These are phyloP conservation scores for Vaccinium vitisidaea DNA, from an alignment of 148 eudicot genomes.

Conservation along the genomic window DNA sequence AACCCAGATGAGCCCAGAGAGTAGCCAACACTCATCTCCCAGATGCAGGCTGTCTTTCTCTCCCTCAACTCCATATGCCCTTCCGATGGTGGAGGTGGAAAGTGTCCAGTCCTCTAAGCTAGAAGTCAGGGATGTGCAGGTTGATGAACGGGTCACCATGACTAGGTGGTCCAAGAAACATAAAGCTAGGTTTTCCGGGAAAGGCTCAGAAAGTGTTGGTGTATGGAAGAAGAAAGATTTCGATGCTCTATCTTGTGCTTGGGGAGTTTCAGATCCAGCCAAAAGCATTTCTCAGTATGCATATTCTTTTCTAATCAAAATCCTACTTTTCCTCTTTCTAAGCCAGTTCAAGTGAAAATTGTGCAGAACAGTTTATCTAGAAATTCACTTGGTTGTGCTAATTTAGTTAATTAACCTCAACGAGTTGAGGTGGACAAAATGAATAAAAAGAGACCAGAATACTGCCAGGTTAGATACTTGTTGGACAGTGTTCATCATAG, in stretches of 20 bases:
- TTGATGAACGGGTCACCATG: slow-evolving; percentile 77
- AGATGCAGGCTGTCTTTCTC: slow-evolving; percentile 48
- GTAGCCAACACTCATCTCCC: slow-evolving; percentile 61
- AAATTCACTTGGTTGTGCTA: slow-evolving; percentile 3
- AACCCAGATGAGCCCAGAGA: slow-evolving; percentile 86
- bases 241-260: slow-evolving; percentile 50
- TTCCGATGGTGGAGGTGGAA: slow-evolving; percentile 53
- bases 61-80: slow-evolving; percentile 38
- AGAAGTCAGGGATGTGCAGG: slow-evolving; percentile 73
- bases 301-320: slow-evolving; percentile 5
- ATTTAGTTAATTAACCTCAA: not conserved
- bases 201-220: slow-evolving; percentile 44
- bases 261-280: slow-evolving; percentile 61
- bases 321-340: not conserved
- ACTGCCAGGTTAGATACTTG: not conserved
- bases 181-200: slow-evolving; percentile 34
- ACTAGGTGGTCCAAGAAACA: slow-evolving; percentile 72
- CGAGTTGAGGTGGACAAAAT: not conserved
- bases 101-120: slow-evolving; percentile 39
- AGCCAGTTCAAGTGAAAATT: not conserved
- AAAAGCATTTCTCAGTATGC: slow-evolving; percentile 25
- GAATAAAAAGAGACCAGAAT: not conserved
- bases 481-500: not conserved
- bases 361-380: not conserved
- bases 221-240: slow-evolving; percentile 58